Base-by-base conservation (phyloP, 2,329 filamentous ascomycete genomes). In the Aureobasidium sp. region DNA sequence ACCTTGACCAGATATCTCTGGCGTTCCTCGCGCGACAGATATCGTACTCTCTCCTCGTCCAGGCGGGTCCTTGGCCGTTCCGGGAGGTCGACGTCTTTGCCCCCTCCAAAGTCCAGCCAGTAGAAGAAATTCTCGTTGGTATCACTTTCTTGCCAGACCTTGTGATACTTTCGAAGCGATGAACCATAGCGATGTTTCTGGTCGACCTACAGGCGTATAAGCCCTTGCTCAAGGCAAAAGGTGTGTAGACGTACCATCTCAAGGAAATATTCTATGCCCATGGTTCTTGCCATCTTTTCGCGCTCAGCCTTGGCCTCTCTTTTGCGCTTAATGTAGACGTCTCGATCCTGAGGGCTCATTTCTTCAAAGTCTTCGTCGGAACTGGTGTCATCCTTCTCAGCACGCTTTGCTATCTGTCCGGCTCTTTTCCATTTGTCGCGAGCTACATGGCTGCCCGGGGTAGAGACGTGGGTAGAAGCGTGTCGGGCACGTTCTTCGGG, bases 41-140 rank as follows among this genome's bases (percentile, higher is more conserved):
- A 97, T 21, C 92, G 83, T 1, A 96, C 89, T 68, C 87, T 85
- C 72, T 96, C 90, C 29, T 83, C 81, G 57, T 94, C 89, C 7
- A 96, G 77, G 14, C 85, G 79, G 63, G 89, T 86, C 39, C 92
- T 81, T 1, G 90, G 86, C 65, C 91, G 91, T 0, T 83, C 81
- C 3, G 85, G 81, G 13, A 93, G 77, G 65, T 93, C 87, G 47
- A 94, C 71, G 42, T 82, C 73, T 66, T 79, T 85, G 0, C 92
- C 92, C 53, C 87, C 86, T 5, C 92, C 92, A 62, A 88, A 80
- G 71, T 97, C 92, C 1, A 96, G 79, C 91, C 92, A 96, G 75
- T 91, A 93, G 73, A 96, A 96, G 80, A 92, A 97, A 70, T 94
- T 96, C 71, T 96, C 88, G 5, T 85, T 83, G 0, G 90, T 93